Evolutionary conservation across 2,329 filamentous ascomycete species (phyloP).

Genomic region (Trichoderma koningiopsis): DNA sequence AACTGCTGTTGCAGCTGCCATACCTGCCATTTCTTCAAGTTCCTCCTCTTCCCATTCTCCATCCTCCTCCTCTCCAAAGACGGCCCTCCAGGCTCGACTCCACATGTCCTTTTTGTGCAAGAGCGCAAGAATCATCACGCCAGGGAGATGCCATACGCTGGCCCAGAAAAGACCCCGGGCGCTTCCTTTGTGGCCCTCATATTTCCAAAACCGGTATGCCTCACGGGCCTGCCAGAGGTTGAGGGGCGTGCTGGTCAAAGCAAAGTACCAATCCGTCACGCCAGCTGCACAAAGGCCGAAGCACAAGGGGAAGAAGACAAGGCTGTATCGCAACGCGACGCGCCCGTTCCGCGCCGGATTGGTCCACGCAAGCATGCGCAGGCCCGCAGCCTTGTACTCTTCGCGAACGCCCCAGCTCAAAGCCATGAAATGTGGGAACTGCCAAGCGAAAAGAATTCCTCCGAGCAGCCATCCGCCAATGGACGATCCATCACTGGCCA

Average conservation of each 20-base stretch:
- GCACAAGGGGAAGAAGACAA: conserved; percentile 86
- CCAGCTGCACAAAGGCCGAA: conserved; percentile 74
- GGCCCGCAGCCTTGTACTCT: conserved; percentile 75
- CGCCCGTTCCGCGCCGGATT: conserved; percentile 83
- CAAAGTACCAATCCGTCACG: conserved; percentile 84
- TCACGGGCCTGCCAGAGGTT: conserved; percentile 85
- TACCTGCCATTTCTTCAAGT: conserved; percentile 44
- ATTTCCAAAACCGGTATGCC: conserved; percentile 78
- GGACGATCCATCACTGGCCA: conserved; percentile 62
- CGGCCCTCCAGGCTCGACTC: conserved; percentile 74
- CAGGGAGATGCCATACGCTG: conserved; percentile 93
- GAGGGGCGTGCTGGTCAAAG: conserved; percentile 75
- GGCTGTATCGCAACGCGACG: conserved; percentile 83
- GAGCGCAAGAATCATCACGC: conserved; percentile 85
- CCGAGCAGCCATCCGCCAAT: conserved; percentile 89
- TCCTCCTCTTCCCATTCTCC: conserved; percentile 62
- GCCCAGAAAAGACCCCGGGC: conserved; percentile 93
- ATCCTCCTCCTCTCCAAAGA: conserved; percentile 58
- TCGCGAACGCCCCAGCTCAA: conserved; percentile 85
- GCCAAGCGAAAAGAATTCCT: conserved; percentile 86
- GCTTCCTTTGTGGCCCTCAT: conserved; percentile 75
- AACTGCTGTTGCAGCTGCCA: conserved; percentile 37
- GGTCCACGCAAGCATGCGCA: conserved; percentile 79
- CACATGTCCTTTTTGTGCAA: conserved; percentile 92
- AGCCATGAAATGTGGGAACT: conserved; percentile 98